These are phyloP conservation scores for Inga leiocalycina DNA, from an alignment of 306 rosid genomes.

Conservation along the genomic window DNA sequence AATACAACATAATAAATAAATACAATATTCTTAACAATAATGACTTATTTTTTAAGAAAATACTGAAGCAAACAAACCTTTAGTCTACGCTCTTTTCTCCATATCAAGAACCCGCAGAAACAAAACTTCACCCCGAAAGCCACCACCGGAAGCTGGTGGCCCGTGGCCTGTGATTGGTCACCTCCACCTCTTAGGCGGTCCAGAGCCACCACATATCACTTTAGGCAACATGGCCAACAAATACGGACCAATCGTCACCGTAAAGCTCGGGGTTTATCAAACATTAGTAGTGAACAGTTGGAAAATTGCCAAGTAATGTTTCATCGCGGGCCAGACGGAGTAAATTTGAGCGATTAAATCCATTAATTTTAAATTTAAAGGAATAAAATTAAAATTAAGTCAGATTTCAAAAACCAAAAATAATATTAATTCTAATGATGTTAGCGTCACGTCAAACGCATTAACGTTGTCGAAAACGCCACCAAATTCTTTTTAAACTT, in stretches of 20 bases:
- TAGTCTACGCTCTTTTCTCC: not conserved
- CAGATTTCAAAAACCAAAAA: too few relatives aligned
- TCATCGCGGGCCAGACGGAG: not conserved
- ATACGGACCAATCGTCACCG: not conserved
- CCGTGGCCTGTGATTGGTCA: conserved; percentile 43
- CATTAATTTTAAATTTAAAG: too few relatives aligned
- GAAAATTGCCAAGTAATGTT: conserved; percentile 28
- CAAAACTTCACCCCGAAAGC: not conserved
- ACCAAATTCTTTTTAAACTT: too few relatives aligned
- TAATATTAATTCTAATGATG: too few relatives aligned
- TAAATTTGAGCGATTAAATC: too few relatives aligned
- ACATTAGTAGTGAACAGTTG: conserved; percentile 15
- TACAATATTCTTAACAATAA: too few relatives aligned
- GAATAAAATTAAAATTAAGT: too few relatives aligned
- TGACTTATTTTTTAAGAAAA: too few relatives aligned
- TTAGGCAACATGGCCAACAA: conserved; percentile 21
- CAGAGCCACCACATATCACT: not conserved
- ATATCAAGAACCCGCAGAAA: not conserved
- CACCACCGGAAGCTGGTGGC: conserved; percentile 22
- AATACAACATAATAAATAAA: too few relatives aligned
- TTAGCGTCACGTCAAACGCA: too few relatives aligned
- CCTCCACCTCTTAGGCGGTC: conserved; percentile 27
- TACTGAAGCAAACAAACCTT: too few relatives aligned
- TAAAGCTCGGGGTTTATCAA: not conserved
- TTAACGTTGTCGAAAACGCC: too few relatives aligned